phyloP scores from a whole-genome alignment of 2,329 filamentous ascomycete genomes.

The Stachybotrys chartarum region DNA sequence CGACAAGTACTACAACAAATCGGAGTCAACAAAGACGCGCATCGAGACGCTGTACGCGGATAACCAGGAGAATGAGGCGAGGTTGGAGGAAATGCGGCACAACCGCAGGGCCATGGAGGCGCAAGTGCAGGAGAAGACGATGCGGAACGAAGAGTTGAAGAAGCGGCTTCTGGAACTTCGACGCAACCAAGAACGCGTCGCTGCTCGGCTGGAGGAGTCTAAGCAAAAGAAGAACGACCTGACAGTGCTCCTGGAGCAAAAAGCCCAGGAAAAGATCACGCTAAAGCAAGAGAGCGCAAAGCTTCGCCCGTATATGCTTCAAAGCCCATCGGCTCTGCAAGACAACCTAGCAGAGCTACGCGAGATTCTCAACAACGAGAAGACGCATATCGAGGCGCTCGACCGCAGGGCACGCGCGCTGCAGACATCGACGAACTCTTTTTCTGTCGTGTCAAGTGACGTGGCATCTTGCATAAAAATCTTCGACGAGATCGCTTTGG shows the following conservation, averaged over 20 bases:
- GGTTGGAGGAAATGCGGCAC: conserved; percentile 71
- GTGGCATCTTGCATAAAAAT: conserved; percentile 84
- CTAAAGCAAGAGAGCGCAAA: conserved; percentile 82
- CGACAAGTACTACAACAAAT: conserved; percentile 88
- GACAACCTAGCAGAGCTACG: conserved; percentile 74
- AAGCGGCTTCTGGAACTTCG: conserved; percentile 72
- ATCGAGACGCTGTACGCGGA: conserved; percentile 81
- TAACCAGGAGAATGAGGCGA: conserved; percentile 79
- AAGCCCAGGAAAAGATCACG: conserved; percentile 60
- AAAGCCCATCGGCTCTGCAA: conserved; percentile 80
- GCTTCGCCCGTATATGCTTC: conserved; percentile 82
- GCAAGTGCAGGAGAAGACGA: conserved; percentile 76
- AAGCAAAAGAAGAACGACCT: conserved; percentile 74
- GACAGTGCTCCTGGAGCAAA: conserved; percentile 64
- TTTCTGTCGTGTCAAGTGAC: conserved; percentile 74
- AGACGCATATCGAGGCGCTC: conserved; percentile 76
- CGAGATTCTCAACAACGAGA: conserved; percentile 70
- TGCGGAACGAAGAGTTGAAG: conserved; percentile 82
- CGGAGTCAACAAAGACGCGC: conserved; percentile 75
- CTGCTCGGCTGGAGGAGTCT: conserved; percentile 73
- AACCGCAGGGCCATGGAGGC: conserved; percentile 76
- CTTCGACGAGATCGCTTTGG: conserved; percentile 77
- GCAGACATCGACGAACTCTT: conserved; percentile 87
- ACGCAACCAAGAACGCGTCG: conserved; percentile 74
- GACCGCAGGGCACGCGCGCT: conserved; percentile 83